phyloP scores from a whole-genome alignment of 2,329 filamentous ascomycete species.

The Tricladium varicosporioides region DNA sequence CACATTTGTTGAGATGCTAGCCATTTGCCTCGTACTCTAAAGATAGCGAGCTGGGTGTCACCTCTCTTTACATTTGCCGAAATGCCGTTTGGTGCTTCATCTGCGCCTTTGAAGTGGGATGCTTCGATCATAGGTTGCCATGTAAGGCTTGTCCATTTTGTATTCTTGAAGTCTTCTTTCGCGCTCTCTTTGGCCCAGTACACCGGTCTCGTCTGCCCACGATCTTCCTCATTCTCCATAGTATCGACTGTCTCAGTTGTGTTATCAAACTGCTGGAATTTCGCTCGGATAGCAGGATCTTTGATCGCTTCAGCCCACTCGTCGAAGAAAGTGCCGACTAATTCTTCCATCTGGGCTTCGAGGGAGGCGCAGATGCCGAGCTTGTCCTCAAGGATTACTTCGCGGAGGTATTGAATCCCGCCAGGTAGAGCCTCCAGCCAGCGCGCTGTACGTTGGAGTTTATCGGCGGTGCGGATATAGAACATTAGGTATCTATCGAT shows the following conservation, averaged over 20 bases:
- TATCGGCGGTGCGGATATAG: conserved; percentile 91
- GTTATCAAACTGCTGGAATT: conserved; percentile 84
- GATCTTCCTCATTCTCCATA: conserved; percentile 69
- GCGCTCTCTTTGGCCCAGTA: conserved; percentile 72
- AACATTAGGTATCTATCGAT: conserved; percentile 89
- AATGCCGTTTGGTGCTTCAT: conserved; percentile 67
- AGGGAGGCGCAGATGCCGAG: conserved; percentile 82
- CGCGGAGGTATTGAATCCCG: conserved; percentile 76
- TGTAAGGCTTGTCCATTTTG: conserved; percentile 60
- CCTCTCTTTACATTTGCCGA: conserved; percentile 79
- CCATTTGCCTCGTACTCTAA: conserved; percentile 76
- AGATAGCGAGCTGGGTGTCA: conserved; percentile 85
- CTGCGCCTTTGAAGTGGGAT: conserved; percentile 62
- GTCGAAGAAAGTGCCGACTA: conserved; percentile 83
- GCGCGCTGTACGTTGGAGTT: conserved; percentile 81
- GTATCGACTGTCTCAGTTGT: conserved; percentile 67
- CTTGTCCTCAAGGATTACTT: conserved; percentile 82
- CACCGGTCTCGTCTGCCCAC: conserved; percentile 70
- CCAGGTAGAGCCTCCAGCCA: conserved; percentile 86
- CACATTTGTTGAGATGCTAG: conserved; percentile 94
- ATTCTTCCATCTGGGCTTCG: conserved; percentile 82
- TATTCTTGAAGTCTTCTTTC: conserved; percentile 69
- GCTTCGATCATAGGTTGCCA: conserved; percentile 81
- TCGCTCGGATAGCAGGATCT: conserved; percentile 62
- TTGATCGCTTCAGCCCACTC: conserved; percentile 86